These are phyloP conservation scores for Sanghuangporus weigelae DNA, from an alignment of 1,284 basidiomycete genomes.

Conservation along the genomic window DNA sequence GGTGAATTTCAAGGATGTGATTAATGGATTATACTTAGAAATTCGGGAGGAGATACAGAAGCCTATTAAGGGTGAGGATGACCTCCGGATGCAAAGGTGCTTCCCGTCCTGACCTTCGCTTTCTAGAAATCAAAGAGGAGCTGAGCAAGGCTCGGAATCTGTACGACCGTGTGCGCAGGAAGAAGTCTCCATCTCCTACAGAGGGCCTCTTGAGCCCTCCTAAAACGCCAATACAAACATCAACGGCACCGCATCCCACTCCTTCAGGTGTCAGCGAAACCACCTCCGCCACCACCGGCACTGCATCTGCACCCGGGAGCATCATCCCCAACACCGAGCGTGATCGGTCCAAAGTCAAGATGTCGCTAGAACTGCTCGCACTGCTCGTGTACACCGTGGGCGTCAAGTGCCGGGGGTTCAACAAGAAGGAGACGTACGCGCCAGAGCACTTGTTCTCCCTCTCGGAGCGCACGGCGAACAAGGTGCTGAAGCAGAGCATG, in stretches of 20 bases:
- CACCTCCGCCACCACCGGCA: background rate
- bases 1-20: background rate
- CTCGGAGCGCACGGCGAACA: conserved; percentile 81
- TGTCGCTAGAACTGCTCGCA: conserved; percentile 70
- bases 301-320: background rate
- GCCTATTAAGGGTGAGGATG: conserved; percentile 8
- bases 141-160: conserved; percentile 13
- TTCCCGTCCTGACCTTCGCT: background rate
- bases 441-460: conserved; percentile 91
- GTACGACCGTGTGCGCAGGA: conserved; percentile 28
- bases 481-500: conserved; percentile 53
- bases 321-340: background rate
- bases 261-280: conserved; percentile 2
- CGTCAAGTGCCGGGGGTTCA: conserved; percentile 91
- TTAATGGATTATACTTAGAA: conserved; percentile 7
- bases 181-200: conserved; percentile 18
- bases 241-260: background rate
- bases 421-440: conserved; percentile 85
- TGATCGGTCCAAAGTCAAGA: conserved; percentile 44
- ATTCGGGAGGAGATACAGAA: conserved; percentile 18
- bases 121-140: conserved; percentile 15
- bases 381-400: conserved; percentile 94
- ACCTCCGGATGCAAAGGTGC: background rate
- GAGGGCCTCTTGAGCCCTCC: background rate
- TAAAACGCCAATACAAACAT: background rate